A percentile compares a stretch with the other conserved stretches of the same genome.
phyloP scores from a whole-genome alignment of 495 filamentous ascomycete species.

The Rostrohypoxylon terebratum region DNA sequence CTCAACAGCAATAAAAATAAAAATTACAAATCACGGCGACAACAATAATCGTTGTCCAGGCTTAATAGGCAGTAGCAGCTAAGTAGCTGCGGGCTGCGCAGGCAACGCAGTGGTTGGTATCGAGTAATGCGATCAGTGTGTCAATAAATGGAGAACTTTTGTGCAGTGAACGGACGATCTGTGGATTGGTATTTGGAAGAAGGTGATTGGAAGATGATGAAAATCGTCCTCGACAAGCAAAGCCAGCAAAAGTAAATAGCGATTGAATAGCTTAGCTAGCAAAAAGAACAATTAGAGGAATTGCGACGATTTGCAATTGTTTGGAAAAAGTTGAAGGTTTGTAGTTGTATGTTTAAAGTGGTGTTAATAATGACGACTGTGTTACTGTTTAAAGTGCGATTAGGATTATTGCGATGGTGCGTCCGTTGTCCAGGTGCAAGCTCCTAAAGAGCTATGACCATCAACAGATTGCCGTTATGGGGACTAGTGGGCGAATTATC shows the following conservation, averaged over 20 bases:
- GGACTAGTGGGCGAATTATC: constrained; percentile 36
- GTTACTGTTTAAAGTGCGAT: neutral
- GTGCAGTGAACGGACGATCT: neutral
- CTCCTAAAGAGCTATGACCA: constrained; percentile 47
- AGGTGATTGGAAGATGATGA: neutral
- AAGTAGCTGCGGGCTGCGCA: constrained; percentile 7
- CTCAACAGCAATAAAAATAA: constrained; percentile 4
- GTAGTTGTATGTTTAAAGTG: neutral
- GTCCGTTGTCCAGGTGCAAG: constrained; percentile 43
- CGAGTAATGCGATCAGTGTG: constrained; percentile 3
- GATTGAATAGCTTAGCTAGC: neutral
- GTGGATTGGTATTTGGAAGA: neutral
- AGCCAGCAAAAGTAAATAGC: neutral
- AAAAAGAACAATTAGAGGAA: neutral
- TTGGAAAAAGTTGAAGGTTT: constrained; percentile 9
- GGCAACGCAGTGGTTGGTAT: neutral
- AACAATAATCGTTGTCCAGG: neutral
- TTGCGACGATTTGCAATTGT: constrained; percentile 10
- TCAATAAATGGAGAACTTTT: neutral
- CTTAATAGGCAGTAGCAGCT: constrained; percentile 10
- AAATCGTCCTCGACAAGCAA: constrained; percentile 1
- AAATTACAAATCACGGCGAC: constrained; percentile 4
- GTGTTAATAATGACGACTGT: too few relatives aligned
- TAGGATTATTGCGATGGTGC: constrained; percentile 10
- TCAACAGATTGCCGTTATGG: constrained; percentile 47